A percentile compares a stretch with the other conserved stretches of the same genome.
phyloP scores from a whole-genome alignment of 2,329 filamentous ascomycete species.

The Phialemonium atrogriseum region DNA sequence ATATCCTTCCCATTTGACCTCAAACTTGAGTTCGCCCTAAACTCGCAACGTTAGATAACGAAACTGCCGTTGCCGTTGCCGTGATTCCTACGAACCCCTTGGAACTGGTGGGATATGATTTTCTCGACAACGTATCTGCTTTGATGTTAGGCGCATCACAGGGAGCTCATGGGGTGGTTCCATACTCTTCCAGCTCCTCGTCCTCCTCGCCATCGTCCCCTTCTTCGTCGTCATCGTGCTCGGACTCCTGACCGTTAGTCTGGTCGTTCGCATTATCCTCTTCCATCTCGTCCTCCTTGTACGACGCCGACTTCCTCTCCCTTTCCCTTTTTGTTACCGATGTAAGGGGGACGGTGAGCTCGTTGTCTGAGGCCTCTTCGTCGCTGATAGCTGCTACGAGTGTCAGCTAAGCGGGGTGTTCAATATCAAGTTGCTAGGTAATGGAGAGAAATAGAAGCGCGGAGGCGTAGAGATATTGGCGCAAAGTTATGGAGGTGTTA shows the following conservation, averaged over 20 bases:
- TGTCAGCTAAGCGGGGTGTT: no score
- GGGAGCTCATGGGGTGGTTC: slow-evolving; percentile 8
- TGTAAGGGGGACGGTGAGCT: slow-evolving; percentile 3
- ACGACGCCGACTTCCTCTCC: slow-evolving; percentile 5
- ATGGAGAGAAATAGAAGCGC: no score
- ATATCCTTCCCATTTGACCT: slow-evolving; percentile 78
- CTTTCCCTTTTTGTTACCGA: slow-evolving; percentile 5
- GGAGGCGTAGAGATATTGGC: no score
- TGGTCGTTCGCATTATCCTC: slow-evolving; percentile 15
- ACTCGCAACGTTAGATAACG: slow-evolving; percentile 2
- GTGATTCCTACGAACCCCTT: background rate
- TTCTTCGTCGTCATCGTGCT: slow-evolving; percentile 11
- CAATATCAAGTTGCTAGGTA: no score
- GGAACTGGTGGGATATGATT: slow-evolving; percentile 49
- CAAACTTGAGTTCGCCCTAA: slow-evolving; percentile 48
- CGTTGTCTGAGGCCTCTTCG: slow-evolving; percentile 27
- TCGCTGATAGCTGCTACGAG: slow-evolving; percentile 32
- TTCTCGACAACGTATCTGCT: slow-evolving; percentile 65
- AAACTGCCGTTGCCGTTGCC: slow-evolving; percentile 1
- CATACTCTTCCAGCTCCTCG: slow-evolving; percentile 26
- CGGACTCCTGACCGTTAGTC: slow-evolving; percentile 6
- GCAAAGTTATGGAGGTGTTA: no score
- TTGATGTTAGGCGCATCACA: slow-evolving; percentile 14
- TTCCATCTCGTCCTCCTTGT: slow-evolving; percentile 15
- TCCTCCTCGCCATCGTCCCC: slow-evolving; percentile 23